Evolutionary conservation across 2,329 filamentous ascomycete species (phyloP), one percentile per base, ranked within the genome.

Genomic region (Aureobasidium vineae): DNA sequence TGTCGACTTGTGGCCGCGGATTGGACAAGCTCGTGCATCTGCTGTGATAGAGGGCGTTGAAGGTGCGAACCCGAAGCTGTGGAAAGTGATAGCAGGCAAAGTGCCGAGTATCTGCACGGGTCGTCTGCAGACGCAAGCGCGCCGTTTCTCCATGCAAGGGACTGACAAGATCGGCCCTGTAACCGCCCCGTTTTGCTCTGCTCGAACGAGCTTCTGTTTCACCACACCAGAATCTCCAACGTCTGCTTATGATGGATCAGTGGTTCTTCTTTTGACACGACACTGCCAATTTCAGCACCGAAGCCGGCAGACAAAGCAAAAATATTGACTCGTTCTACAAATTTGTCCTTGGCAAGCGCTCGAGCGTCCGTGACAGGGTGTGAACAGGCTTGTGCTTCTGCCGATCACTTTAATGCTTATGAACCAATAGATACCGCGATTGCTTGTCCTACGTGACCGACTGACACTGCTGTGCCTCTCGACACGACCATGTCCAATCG

Each of bases 171-270:
- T 63, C 45, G 43, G 41, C 57, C 41, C 59, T 47, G 59, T 52
- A 52, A 21, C 59, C 50, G 43, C 43, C 52, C 59, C 59, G 59
- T 52, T 52, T 59, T 43, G 40, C 38, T 8, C 10, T 31, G 23
- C 54, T 45, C 54, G 45, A 33, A 63, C 45, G 23, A 50, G 45
- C 59, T 45, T 52, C 59, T 63, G 59, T 63, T 63, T 63, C 59
- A 63, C 40, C 45, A 28, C 10, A 21, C 21, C 56, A 31, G 3
- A 47, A 36, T 23, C n/a, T 33, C 16, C 57, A 49, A 49, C 41
- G 43, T 59, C 38, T 59, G 57, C 57, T 47, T 36, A 23, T 49
- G 2, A 19, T 52, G 57, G 10, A 15, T 21, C n/a, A 38, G 31
- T 3, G n/a, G 11, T 8, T 36, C 28, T 31, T n/a, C 13, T 5